Base-by-base conservation (phyloP, 495 filamentous ascomycete species). In the Usnea hakonensis region DNA sequence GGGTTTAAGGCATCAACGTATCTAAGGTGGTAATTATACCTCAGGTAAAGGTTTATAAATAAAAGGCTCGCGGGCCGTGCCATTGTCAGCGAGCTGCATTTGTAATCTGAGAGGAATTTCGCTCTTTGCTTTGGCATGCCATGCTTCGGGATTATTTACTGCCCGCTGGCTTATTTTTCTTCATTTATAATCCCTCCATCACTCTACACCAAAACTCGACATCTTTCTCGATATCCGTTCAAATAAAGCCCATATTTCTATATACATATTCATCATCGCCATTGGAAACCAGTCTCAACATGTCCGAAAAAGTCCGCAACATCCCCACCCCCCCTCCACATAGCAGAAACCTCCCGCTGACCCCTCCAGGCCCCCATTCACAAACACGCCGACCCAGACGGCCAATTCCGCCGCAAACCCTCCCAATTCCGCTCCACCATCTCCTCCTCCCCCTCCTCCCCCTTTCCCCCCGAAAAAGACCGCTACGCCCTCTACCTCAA, bases 401-500 rank as follows among this genome's bases (percentile, higher is more conserved):
- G 81, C 17, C 74, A 77, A 50, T 83, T 84, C 68, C 76, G 71
- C 8, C 77, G 80, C 38, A 76, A 76, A 46, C 71, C 72, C 40
- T 78, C 78, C 40, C 65, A 67, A 33, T 81, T 85, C 55, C 79
- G 82, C 30, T 73, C 75, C 46, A 77, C 69, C 64, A 64, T 85
- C 46, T 82, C 85, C 16, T 70, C 74, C 9, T 76, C 80, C 62
- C 75, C 82, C 10, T 75, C 71, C 28, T 79, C 87, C 1, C 68
- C 79, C 65, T 95, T 89, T 72, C 86, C 89, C 0, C 76, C 90
- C 17, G 88, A 90, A 69, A 83, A 83, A 68, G 83, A 81, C 60
- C 81, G 90, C 60, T 95, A 94, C 69, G 88, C 90, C 58, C 81
- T 95, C 59, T 96, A 90, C 72, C 78, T 93, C 67, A 82, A 83